phyloP scores from a whole-genome alignment of 2,329 filamentous ascomycete genomes.

The Hymenoscyphus infarciens region DNA sequence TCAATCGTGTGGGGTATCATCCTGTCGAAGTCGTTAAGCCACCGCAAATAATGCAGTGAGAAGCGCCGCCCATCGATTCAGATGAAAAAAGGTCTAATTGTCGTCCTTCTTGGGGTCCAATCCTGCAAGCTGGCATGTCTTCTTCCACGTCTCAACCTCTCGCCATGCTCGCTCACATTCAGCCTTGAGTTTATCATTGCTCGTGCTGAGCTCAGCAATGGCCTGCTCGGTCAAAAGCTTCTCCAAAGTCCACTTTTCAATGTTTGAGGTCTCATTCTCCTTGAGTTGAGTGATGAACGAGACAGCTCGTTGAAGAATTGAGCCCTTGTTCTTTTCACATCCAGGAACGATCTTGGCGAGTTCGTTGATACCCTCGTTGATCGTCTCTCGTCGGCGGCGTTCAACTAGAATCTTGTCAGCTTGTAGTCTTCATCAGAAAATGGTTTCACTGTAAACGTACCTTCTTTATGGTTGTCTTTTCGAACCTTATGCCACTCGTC shows the following conservation, averaged over 20 bases:
- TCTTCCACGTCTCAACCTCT: slow-evolving; percentile 77
- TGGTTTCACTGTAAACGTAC: slow-evolving; percentile 46
- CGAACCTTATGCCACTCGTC: slow-evolving; percentile 98
- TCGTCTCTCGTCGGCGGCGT: slow-evolving; percentile 91
- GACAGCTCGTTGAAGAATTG: slow-evolving; percentile 88
- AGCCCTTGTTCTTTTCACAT: slow-evolving; percentile 98
- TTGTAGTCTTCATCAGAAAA: slow-evolving; percentile 2
- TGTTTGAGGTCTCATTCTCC: slow-evolving; percentile 89
- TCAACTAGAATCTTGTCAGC: slow-evolving; percentile 63
- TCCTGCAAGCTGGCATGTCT: slow-evolving; percentile 58
- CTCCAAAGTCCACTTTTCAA: slow-evolving; percentile 89
- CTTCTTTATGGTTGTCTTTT: slow-evolving; percentile 98
- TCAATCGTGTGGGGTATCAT: slow-evolving; percentile 34
- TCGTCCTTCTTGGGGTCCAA: slow-evolving; percentile 46
- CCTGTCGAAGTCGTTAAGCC: slow-evolving; percentile 26
- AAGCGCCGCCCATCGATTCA: slow-evolving; percentile 28
- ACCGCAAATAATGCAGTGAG: slow-evolving; percentile 23
- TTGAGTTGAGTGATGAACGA: slow-evolving; percentile 93
- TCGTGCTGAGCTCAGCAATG: slow-evolving; percentile 80
- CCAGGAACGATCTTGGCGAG: slow-evolving; percentile 95
- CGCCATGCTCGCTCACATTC: slow-evolving; percentile 76
- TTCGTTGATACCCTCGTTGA: slow-evolving; percentile 98
- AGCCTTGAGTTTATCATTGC: slow-evolving; percentile 80
- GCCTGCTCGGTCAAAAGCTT: slow-evolving; percentile 88
- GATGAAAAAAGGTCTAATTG: slow-evolving; percentile 29